Conservation (phyloP, 2,329 filamentous ascomycete genomes). For the Cordyceps fumosorosea region DNA sequence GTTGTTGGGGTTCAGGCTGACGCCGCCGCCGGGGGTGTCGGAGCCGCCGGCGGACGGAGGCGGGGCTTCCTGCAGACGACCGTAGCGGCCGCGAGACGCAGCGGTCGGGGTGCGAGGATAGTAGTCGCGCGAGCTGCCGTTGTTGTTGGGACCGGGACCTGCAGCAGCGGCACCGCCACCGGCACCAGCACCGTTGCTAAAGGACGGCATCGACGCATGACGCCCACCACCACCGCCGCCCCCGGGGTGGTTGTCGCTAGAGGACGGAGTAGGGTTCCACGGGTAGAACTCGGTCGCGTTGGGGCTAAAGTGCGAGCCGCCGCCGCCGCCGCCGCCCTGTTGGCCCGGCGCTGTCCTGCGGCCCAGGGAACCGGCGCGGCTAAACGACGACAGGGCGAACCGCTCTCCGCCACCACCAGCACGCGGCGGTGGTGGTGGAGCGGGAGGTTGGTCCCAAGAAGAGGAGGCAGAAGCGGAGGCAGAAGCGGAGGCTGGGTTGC, state of each 20-base stretch:
- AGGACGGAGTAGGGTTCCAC: conserved; percentile 17
- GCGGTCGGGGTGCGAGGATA: conserved; percentile 26
- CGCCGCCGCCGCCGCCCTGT: neutral
- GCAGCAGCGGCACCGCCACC: conserved; percentile 11
- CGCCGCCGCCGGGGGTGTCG: conserved; percentile 1
- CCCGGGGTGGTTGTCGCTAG: conserved; percentile 7
- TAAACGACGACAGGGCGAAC: conserved; percentile 15
- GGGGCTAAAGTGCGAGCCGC: conserved; percentile 23
- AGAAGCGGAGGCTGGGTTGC: neutral
- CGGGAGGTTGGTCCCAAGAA: neutral
- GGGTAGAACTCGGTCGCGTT: conserved; percentile 29
- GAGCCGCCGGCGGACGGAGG: conserved; percentile 4
- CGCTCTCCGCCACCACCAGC: neutral
- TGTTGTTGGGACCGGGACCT: conserved; percentile 14
- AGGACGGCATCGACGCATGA: neutral
- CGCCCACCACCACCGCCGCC: conserved; percentile 17
- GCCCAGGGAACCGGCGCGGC: neutral
- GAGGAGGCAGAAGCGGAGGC: neutral
- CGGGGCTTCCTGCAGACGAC: conserved; percentile 23
- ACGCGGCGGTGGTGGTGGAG: neutral
- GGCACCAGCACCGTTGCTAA: conserved; percentile 14
- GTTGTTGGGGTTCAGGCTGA: conserved; percentile 12
- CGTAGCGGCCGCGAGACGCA: conserved; percentile 22
- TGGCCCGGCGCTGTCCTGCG: conserved; percentile 2
- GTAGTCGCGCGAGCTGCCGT: conserved; percentile 20